Conservation (phyloP, 805 yeast genomes). For the Kodamaea kaohsiungensis region DNA sequence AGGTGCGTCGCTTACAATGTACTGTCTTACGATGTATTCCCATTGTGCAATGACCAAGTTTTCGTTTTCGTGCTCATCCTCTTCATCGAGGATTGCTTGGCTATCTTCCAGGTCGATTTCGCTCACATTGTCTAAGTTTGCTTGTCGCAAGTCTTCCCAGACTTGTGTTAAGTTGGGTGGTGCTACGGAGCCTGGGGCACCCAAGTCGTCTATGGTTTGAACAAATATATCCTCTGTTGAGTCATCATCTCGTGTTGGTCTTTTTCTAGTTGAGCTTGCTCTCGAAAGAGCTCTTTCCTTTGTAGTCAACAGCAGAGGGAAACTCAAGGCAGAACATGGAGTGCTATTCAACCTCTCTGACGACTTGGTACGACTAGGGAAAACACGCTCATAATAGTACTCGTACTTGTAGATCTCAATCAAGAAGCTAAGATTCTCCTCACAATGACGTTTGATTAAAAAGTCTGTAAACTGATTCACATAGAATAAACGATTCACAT, state of each 20-base stretch:
- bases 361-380: slow-evolving; percentile 7
- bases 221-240: neutral
- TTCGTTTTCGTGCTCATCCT: slow-evolving; percentile 1
- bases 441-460: slow-evolving; percentile 42
- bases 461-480: slow-evolving; percentile 34
- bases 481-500: slow-evolving; percentile 15
- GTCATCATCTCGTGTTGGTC: neutral
- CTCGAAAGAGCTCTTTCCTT: slow-evolving; percentile 14
- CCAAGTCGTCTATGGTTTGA: slow-evolving; percentile 26
- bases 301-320: neutral
- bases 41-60: slow-evolving; percentile 30
- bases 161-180: slow-evolving; percentile 44
- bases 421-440: slow-evolving; percentile 47
- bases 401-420: slow-evolving; percentile 49
- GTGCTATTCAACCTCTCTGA: slow-evolving; percentile 11
- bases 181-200: slow-evolving; percentile 27
- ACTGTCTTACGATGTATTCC: slow-evolving; percentile 39
- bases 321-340: slow-evolving; percentile 9
- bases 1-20: slow-evolving; percentile 43
- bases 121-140: slow-evolving; percentile 4
- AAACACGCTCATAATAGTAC: slow-evolving; percentile 36
- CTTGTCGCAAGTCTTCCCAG: slow-evolving; percentile 23
- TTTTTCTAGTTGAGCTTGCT: slow-evolving; percentile 9
- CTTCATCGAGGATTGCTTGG: slow-evolving; percentile 5
- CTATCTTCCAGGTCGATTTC: slow-evolving; percentile 9